phyloP scores from a whole-genome alignment of 805 yeast species.

The Maudiozyma barnettii region DNA sequence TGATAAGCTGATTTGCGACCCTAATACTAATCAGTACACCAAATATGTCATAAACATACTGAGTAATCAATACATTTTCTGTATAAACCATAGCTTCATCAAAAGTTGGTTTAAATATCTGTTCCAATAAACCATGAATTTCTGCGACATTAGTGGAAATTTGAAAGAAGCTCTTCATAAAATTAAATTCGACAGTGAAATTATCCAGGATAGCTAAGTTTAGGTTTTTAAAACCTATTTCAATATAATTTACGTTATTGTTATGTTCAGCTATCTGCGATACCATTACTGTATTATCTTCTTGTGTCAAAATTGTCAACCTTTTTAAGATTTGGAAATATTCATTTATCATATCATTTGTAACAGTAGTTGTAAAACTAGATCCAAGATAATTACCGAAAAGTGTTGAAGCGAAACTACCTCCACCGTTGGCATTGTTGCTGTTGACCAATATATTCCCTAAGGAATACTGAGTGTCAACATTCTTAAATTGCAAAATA shows the following conservation, averaged over 20 bases:
- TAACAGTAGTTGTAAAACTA: constrained; percentile 6
- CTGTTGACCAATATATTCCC: constrained; percentile 35
- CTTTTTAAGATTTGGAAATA: constrained; percentile 53
- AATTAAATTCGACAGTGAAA: constrained; percentile 64
- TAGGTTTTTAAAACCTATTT: constrained; percentile 63
- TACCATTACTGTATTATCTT: constrained; percentile 57
- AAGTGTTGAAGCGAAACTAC: constrained; percentile 19
- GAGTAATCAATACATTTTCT: constrained; percentile 27
- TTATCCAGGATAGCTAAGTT: constrained; percentile 68
- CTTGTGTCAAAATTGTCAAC: constrained; percentile 43
- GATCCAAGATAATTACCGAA: constrained; percentile 21
- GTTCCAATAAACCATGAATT: constrained; percentile 38
- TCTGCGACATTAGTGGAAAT: constrained; percentile 34
- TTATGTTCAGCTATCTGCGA: constrained; percentile 80
- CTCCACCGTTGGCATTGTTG: constrained; percentile 1
- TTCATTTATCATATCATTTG: constrained; percentile 35
- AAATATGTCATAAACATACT: constrained; percentile 54
- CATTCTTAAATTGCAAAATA: constrained; percentile 43
- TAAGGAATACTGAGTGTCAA: constrained; percentile 48
- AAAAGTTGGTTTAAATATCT: constrained; percentile 46
- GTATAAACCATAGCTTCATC: constrained; percentile 42
- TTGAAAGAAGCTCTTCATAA: constrained; percentile 62
- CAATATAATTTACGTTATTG: constrained; percentile 60
- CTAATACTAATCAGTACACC: constrained; percentile 73
- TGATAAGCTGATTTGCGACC: constrained; percentile 53